Percentiles rank a stretch among this genome's conserved stretches.
phyloP scores from a whole-genome alignment of 2,329 filamentous ascomycete genomes.

The Tolypocladium ovalisporum region DNA sequence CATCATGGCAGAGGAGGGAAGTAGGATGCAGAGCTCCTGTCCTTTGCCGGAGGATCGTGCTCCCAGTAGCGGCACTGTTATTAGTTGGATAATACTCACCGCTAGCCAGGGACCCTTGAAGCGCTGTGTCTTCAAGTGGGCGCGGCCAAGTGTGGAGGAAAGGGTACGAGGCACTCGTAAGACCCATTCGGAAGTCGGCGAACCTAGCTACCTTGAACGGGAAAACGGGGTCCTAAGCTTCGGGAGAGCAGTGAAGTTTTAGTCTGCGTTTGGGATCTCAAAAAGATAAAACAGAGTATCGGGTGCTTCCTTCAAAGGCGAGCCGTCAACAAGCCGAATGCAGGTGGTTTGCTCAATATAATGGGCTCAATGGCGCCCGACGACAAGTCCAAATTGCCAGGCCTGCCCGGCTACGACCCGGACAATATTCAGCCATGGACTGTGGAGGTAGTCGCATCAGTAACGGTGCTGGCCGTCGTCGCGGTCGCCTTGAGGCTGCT shows the following conservation, averaged over 20 bases:
- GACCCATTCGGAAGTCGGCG: too few species aligned
- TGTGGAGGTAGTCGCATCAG: conserved; percentile 22
- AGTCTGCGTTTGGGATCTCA: neutral
- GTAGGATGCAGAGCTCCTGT: too few species aligned
- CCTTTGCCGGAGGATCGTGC: too few species aligned
- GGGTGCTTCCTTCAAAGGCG: neutral
- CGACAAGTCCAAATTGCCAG: conserved; percentile 6
- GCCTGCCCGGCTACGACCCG: conserved; percentile 12
- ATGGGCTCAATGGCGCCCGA: conserved; percentile 2
- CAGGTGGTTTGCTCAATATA: neutral
- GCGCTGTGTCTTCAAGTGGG: neutral
- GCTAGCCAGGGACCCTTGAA: neutral
- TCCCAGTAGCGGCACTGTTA: neutral
- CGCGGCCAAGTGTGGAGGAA: too few species aligned
- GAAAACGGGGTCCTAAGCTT: neutral
- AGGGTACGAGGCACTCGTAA: too few species aligned
- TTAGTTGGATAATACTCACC: neutral
- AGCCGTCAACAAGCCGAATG: neutral
- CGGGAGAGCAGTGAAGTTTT: neutral
- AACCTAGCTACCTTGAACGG: neutral
- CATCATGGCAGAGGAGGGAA: too few species aligned
- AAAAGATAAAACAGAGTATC: neutral
- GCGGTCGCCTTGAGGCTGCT: conserved; percentile 26
- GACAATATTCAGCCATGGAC: conserved; percentile 30
- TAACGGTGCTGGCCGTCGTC: conserved; percentile 28